Percentiles rank a stretch among this genome's conserved stretches.
Evolutionary conservation across 768 basidiomycete species (phyloP).

Genomic region (Phanerochaete carnosa): DNA sequence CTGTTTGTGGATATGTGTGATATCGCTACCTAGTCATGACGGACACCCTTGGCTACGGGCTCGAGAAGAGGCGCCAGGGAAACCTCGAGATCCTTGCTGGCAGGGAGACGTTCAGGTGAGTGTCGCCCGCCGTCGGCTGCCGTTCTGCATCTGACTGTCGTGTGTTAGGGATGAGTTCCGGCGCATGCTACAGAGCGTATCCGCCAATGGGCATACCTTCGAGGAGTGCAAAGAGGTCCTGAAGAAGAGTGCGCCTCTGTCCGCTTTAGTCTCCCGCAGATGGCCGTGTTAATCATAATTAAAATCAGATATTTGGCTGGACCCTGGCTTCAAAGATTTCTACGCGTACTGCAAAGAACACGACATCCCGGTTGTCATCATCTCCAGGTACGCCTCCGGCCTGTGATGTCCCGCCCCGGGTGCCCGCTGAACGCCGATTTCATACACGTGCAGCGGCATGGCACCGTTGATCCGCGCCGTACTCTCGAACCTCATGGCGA

Average conservation of each 20-base stretch:
- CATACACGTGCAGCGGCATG: constrained; percentile 65
- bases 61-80: constrained; percentile 63
- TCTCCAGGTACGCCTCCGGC: constrained; percentile 64
- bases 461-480: constrained; percentile 90
- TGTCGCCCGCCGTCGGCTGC: neutral
- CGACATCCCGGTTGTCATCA: constrained; percentile 87
- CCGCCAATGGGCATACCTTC: constrained; percentile 70
- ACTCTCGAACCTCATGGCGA: constrained; percentile 78
- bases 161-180: constrained; percentile 75
- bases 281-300: constrained; percentile 8
- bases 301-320: constrained; percentile 72
- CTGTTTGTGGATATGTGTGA: neutral
- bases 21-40: constrained; percentile 59
- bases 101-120: constrained; percentile 63
- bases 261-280: neutral
- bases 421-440: neutral
- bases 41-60: constrained; percentile 87
- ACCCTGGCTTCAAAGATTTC: constrained; percentile 87
- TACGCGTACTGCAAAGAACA: constrained; percentile 77
- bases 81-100: constrained; percentile 74
- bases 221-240: constrained; percentile 82
- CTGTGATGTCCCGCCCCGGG: neutral
- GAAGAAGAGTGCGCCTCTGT: constrained; percentile 53
- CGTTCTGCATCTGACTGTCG: neutral
- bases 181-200: constrained; percentile 81